Conservation (phyloP, 768 basidiomycete genomes). For the Suillus subluteus region DNA sequence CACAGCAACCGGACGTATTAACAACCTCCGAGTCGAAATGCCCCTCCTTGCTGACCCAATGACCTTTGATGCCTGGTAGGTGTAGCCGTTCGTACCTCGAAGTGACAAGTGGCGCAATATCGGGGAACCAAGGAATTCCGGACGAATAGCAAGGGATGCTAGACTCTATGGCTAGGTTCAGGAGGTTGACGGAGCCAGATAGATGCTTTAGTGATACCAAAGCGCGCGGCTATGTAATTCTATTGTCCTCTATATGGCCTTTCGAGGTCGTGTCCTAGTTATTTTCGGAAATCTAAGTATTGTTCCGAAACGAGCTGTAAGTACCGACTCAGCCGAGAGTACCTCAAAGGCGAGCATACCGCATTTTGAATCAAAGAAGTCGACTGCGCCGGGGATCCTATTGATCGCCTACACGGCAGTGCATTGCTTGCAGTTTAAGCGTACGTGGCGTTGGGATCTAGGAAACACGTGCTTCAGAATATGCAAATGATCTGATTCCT, state of each 20-base stretch:
- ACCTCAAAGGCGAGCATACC: neutral
- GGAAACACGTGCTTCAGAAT: neutral
- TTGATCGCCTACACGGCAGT: neutral
- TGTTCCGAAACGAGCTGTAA: neutral
- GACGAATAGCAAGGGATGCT: neutral
- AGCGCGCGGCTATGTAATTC: neutral
- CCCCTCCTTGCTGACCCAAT: neutral
- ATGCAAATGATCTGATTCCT: neutral
- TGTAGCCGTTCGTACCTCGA: no score
- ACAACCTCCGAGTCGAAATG: neutral
- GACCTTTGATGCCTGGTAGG: neutral
- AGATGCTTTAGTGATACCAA: neutral
- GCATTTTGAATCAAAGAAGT: neutral
- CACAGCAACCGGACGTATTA: neutral
- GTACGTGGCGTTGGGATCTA: conserved; percentile 72
- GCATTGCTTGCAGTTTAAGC: no score
- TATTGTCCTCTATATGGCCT: neutral
- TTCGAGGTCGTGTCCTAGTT: neutral
- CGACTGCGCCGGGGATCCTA: neutral
- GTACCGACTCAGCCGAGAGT: neutral
- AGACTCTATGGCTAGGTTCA: neutral
- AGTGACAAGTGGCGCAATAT: neutral
- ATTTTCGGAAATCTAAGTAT: neutral
- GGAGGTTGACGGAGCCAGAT: neutral
- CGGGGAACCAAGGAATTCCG: neutral